Evolutionary conservation across 495 filamentous ascomycete species (phyloP).

Genomic region (Neurospora tetrasperma): DNA sequence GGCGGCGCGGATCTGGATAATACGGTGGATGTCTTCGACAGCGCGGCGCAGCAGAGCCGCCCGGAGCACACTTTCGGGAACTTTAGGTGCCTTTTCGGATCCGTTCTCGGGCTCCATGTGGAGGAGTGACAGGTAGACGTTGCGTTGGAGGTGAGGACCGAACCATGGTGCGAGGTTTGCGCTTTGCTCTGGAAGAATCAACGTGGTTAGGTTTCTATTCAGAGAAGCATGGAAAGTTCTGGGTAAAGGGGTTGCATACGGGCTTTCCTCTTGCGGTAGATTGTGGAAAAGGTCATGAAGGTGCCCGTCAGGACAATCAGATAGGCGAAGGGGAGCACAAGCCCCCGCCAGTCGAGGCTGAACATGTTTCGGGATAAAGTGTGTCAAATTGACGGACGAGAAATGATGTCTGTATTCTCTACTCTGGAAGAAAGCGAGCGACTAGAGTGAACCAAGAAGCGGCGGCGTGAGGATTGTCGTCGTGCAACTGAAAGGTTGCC

Average conservation of each 20-base stretch:
- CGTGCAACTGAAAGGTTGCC: background rate
- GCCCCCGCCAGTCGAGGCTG: constrained; percentile 66
- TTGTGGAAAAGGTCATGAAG: constrained; percentile 77
- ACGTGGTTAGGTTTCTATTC: background rate
- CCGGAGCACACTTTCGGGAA: constrained; percentile 79
- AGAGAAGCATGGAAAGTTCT: background rate
- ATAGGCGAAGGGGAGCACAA: constrained; percentile 77
- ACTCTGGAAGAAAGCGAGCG: background rate
- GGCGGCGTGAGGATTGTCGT: background rate
- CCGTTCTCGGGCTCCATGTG: constrained; percentile 66
- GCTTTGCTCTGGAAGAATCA: constrained; percentile 47
- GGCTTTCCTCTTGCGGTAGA: constrained; percentile 90
- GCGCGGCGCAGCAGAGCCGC: constrained; percentile 86
- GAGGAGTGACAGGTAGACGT: constrained; percentile 87
- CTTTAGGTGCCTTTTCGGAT: constrained; percentile 57
- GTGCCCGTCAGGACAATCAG: constrained; percentile 77
- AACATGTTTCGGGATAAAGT: constrained; percentile 29
- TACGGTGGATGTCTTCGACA: constrained; percentile 79
- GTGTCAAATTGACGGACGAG: background rate
- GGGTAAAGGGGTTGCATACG: constrained; percentile 38
- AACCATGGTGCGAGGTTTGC: constrained; percentile 89
- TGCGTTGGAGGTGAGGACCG: constrained; percentile 73
- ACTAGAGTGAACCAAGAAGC: background rate
- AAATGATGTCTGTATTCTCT: background rate
- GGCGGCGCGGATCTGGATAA: constrained; percentile 72